phyloP scores from a whole-genome alignment of 495 filamentous ascomycete species.

The Lasiosphaeria hispida region DNA sequence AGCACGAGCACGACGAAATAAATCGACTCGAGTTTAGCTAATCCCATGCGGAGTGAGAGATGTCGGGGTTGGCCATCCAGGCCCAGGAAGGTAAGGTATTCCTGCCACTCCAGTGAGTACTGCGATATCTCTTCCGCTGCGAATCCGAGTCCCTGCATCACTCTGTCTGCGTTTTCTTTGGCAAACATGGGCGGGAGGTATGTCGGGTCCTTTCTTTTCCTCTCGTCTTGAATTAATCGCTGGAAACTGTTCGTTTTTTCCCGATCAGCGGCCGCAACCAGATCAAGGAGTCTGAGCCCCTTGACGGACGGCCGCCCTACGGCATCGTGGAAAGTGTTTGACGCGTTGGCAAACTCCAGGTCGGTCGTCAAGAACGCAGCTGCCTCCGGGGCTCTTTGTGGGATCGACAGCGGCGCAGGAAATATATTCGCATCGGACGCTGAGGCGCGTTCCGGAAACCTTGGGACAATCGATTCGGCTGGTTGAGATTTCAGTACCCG shows the following conservation, averaged over 20 bases:
- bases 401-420: conserved; percentile 44
- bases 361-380: conserved; percentile 57
- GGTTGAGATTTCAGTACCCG: conserved; percentile 60
- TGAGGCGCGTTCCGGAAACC: conserved; percentile 46
- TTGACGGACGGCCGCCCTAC: conserved; percentile 42
- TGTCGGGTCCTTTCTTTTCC: conserved; percentile 49
- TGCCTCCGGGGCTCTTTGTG: conserved; percentile 37
- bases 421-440: conserved; percentile 46
- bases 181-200: conserved; percentile 55
- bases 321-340: conserved; percentile 49
- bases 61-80: conserved; percentile 44
- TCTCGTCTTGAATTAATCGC: conserved; percentile 47
- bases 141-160: conserved; percentile 50
- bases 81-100: conserved; percentile 49
- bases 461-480: conserved; percentile 43
- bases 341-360: conserved; percentile 54
- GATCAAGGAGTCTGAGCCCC: conserved; percentile 47
- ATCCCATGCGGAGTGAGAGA: conserved; percentile 44
- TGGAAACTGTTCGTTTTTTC: conserved; percentile 49
- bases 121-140: conserved; percentile 44
- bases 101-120: conserved; percentile 44
- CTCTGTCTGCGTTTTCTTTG: conserved; percentile 45
- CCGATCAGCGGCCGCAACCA: conserved; percentile 48
- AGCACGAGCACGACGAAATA: conserved; percentile 53
- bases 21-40: conserved; percentile 52